A percentile compares a stretch with the other conserved stretches of the same genome.
Evolutionary conservation across 345 rosid species (phyloP).

Genomic region (Alliaria petiolata): DNA sequence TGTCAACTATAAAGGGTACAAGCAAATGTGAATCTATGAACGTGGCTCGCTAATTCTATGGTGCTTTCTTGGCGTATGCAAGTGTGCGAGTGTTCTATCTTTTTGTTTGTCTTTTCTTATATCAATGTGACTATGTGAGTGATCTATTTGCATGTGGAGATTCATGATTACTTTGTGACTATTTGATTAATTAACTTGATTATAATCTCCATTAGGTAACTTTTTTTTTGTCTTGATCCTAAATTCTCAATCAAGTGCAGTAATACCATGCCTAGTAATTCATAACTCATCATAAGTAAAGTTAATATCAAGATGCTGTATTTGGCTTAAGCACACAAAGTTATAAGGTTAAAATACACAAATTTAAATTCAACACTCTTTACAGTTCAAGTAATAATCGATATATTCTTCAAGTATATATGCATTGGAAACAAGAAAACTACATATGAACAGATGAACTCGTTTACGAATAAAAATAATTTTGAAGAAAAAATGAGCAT

Average conservation of each 20-base stretch:
- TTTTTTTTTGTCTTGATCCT: not conserved
- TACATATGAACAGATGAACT: too few species aligned
- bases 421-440: too few species aligned
- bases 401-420: too few species aligned
- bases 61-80: not conserved
- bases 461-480: too few species aligned
- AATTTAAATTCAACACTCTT: too few species aligned
- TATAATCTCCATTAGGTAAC: not conserved
- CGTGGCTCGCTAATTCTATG: not conserved
- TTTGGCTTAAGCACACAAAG: too few species aligned
- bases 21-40: constrained; percentile 6
- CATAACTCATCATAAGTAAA: too few species aligned
- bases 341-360: too few species aligned
- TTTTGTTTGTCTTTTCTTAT: too few species aligned
- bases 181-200: not conserved
- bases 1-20: not conserved
- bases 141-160: constrained; percentile 30
- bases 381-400: too few species aligned
- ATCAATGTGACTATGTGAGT: not conserved
- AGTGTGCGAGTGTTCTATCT: not conserved
- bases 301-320: too few species aligned
- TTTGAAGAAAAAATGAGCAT: too few species aligned
- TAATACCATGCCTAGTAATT: not conserved
- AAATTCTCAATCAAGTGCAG: not conserved
- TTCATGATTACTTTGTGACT: constrained; percentile 9